Base-by-base conservation (phyloP, 2,329 filamentous ascomycete genomes). In the Colletotrichum sp. region DNA sequence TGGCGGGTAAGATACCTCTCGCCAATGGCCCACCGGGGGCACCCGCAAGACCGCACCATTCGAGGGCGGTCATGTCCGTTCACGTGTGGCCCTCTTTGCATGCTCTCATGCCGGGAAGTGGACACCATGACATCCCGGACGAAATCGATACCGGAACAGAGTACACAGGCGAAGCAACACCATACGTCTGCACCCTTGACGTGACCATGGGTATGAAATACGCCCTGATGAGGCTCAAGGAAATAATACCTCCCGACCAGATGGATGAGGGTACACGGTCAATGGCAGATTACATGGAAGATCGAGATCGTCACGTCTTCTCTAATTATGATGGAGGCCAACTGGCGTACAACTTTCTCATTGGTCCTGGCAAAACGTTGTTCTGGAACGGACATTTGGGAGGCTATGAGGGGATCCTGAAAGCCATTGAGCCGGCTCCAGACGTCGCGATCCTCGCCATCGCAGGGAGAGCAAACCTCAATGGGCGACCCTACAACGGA, bases 31-130 rank as follows among this genome's bases (percentile, higher is more conserved):
- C 63, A 6, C 63, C 70, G 1, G 70, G 70, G 3, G 24, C 34
- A 12, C 63, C 70, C 16, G 6, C 34, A 10, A 60, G 15, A 24
- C 70, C 70, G 3, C 52, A 68, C n/a, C 55, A 55, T 62, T 65
- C 49, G 6, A 21, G 74, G 5, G 77, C 76, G 0, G 70, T 70
- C 21, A 57, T 78, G 28, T 62, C 78, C 6, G 78, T 79, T 6
- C 78, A 81, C 55, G 72, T 79, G 21, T 81, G 79, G 79, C 80
- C 79, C 0, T 79, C 78, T 4, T 59, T 81, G 24, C 80, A 81
- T 57, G 78, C 78, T 36, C 63, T 81, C 24, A 78, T 81, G 78
- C 80, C 80, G 8, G 39, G 44, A 32, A 32, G 18, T 9, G 65
- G 65, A 24, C 65, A 68, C 44, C 16, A 57, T 10, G 52, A 60